These are phyloP conservation scores for Danielozyma ontarioensis DNA, from an alignment of 805 yeast species.

Conservation along the genomic window DNA sequence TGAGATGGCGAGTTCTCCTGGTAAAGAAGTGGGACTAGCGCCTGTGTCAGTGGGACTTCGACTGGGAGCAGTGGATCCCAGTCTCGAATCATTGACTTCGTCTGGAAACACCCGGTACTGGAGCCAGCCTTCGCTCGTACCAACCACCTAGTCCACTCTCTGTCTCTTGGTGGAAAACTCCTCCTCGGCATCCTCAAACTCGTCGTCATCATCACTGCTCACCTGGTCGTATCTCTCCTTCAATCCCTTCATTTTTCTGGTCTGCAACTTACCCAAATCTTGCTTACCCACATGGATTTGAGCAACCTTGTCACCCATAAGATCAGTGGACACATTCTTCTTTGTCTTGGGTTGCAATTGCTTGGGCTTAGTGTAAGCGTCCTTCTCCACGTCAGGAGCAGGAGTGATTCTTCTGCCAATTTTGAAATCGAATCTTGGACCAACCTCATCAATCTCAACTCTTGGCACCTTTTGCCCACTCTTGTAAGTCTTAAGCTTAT, in stretches of 20 bases:
- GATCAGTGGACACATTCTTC: conserved; percentile 85
- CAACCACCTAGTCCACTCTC: background rate
- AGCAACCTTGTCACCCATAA: conserved; percentile 95
- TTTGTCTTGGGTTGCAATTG: conserved; percentile 75
- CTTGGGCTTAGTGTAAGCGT: conserved; percentile 75
- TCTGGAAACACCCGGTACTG: too few species aligned
- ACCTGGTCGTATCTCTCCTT: conserved; percentile 80
- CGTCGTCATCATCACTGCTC: conserved; percentile 49
- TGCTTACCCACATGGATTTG: conserved; percentile 95
- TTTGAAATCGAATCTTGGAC: conserved; percentile 91
- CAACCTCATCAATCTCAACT: conserved; percentile 90
- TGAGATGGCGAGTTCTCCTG: too few species aligned
- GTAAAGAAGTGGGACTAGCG: background rate
- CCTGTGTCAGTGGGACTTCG: too few species aligned
- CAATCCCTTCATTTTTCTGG: conserved; percentile 98
- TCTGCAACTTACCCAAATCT: conserved; percentile 84
- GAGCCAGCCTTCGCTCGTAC: too few species aligned
- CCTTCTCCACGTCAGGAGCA: conserved; percentile 83
- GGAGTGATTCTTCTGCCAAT: conserved; percentile 83
- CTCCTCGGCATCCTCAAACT: conserved; percentile 15
- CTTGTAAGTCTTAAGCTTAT: conserved; percentile 72
- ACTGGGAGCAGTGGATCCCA: too few species aligned
- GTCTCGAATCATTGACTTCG: too few species aligned
- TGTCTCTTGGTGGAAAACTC: conserved; percentile 1
- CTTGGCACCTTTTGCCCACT: conserved; percentile 89